Conservation (phyloP, 345 rosid species). For the Lagerstroemia speciosa region DNA sequence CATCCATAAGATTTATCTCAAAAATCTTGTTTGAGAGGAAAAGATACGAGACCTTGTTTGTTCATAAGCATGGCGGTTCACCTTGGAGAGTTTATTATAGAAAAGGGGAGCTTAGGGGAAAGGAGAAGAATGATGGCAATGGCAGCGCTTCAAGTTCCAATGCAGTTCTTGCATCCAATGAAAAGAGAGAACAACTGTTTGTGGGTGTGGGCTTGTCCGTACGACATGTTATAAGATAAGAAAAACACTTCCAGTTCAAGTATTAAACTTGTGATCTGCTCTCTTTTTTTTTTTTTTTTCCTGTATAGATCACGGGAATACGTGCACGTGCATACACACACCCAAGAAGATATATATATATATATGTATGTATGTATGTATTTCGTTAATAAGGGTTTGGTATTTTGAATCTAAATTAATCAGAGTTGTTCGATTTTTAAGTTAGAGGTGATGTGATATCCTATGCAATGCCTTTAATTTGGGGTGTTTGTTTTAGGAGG, state of each 20-base stretch:
- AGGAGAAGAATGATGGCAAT: constrained; percentile 5
- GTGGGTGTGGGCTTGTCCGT: neutral
- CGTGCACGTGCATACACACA: too few relatives aligned
- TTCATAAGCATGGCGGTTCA: neutral
- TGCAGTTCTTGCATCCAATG: neutral
- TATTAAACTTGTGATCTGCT: too few relatives aligned
- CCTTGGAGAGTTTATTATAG: neutral
- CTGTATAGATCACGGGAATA: neutral
- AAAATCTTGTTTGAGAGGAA: too few relatives aligned
- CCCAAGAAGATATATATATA: too few relatives aligned
- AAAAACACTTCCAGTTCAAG: too few relatives aligned
- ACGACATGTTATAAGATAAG: neutral
- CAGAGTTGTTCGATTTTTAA: neutral
- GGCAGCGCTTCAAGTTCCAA: constrained; percentile 4
- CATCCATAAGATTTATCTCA: too few relatives aligned
- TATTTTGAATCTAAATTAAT: too few relatives aligned
- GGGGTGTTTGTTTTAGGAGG: too few relatives aligned
- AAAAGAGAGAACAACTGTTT: neutral
- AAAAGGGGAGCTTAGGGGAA: constrained; percentile 2
- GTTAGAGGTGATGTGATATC: neutral
- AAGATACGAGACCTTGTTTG: too few relatives aligned
- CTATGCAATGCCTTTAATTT: too few relatives aligned
- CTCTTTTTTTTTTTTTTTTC: neutral
- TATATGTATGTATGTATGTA: too few relatives aligned
- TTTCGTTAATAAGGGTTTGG: too few relatives aligned